Percentiles rank a stretch among this genome's conserved stretches.
Conservation (phyloP, 306 rosid genomes). For the Gleditsia sinensis region DNA sequence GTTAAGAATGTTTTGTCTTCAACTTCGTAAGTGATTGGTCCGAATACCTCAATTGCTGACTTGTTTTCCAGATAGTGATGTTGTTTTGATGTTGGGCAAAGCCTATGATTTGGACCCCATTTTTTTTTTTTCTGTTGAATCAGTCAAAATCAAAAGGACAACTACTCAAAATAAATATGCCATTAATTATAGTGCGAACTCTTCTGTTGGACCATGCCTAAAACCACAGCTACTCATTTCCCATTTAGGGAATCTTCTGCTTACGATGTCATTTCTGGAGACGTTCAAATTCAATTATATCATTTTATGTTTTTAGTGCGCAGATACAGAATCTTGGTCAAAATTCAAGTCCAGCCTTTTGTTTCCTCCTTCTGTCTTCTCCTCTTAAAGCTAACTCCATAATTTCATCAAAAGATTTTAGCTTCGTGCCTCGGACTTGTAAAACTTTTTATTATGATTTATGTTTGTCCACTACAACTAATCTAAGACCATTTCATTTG, state of each 20-base stretch:
- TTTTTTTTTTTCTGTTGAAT: neutral
- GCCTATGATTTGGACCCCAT: slow-evolving; percentile 2
- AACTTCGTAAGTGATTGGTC: neutral
- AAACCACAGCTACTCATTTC: neutral
- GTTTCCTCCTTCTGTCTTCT: neutral
- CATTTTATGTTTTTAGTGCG: no score
- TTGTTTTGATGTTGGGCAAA: slow-evolving; percentile 2
- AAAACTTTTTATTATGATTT: neutral
- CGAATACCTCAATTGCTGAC: neutral
- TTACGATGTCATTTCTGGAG: neutral
- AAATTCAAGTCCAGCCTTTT: neutral
- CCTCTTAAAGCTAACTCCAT: neutral
- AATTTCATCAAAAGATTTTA: neutral
- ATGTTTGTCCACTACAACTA: neutral
- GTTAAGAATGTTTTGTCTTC: neutral
- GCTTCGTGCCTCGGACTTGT: neutral
- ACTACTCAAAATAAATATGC: neutral
- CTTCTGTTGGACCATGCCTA: slow-evolving; percentile 27
- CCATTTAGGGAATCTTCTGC: neutral
- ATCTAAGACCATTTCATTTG: neutral
- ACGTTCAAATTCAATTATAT: neutral
- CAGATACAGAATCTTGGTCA: slow-evolving; percentile 3
- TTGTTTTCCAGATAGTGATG: neutral
- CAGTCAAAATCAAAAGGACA: slow-evolving; percentile 11
- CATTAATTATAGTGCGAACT: neutral